Base-by-base conservation (phyloP, 1,284 basidiomycete species). In the Boletus subluridellus region DNA sequence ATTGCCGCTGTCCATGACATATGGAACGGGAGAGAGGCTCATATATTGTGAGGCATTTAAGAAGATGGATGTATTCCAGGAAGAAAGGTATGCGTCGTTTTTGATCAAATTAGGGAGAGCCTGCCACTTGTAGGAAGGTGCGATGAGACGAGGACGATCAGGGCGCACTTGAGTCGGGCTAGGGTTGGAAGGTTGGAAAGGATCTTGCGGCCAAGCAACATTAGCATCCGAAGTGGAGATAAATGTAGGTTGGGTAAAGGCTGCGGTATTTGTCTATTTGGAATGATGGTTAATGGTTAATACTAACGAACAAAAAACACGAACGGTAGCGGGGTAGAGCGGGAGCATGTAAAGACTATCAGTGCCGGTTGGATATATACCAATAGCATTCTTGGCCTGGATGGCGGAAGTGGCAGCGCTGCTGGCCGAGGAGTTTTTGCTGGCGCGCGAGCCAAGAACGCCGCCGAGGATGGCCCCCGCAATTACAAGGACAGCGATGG, bases 51-150 rank as follows among this genome's bases (percentile, higher is more conserved):
- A 85, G 9, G 95, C 96, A 74, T 99, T 98, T 60, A 76, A 82
- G 67, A 98, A 92, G 69, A 99, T 98, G 46, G 91, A 91, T 45
- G 82, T 80, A 77, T 99, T 98, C 96, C 95, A 99, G 59, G 75
- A 79, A 60, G 83, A 81, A 63, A 99, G 80, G 76, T 98, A 98
- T 11, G 94, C 87, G 73, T 97, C 92, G 60, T 81, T 85, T 59
- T 80, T 73, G 69, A 98, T 98, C 65, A 95, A 80, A n/a, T 71
- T 69, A 12, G 87, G 86, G 39, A 99, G 83, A 28, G 87, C 92
- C 32, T 84, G 77, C 96, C 97, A 98, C 75, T 95, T 94, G 81
- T 94, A 95, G 15, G 82, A 69, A 12, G 96, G 93, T 17, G 95
- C 95, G 65, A 98, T 90, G 62, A 99, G 81, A 61, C 93, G 90